Evolutionary conservation across 441 rosid genomes (phyloP).

Genomic region (Omphalea diandra): DNA sequence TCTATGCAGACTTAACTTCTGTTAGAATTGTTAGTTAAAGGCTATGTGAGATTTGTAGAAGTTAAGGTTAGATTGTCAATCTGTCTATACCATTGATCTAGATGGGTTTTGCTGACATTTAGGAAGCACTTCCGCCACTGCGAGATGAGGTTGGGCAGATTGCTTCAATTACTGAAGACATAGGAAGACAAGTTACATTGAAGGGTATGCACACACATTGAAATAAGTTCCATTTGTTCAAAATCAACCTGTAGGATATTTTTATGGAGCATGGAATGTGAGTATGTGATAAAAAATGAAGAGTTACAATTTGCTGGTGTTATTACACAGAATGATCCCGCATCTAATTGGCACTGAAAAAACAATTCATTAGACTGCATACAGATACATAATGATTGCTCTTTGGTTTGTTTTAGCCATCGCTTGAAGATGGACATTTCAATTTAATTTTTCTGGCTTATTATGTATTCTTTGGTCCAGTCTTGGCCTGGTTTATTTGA

Average conservation of each 20-base stretch:
- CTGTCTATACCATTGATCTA: too few species aligned
- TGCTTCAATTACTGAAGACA: too few species aligned
- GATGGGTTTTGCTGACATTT: too few species aligned
- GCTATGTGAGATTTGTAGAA: too few species aligned
- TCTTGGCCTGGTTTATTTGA: constrained; percentile 13
- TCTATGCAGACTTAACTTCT: too few species aligned
- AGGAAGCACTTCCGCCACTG: too few species aligned
- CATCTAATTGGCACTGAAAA: background rate
- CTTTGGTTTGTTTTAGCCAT: background rate
- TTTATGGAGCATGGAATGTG: background rate
- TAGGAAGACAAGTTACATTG: background rate
- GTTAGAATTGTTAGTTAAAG: too few species aligned
- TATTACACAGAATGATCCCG: too few species aligned
- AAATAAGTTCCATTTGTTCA: background rate
- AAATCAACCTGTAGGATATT: background rate
- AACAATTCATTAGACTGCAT: background rate
- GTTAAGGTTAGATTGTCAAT: too few species aligned
- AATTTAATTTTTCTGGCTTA: background rate
- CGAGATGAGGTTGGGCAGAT: too few species aligned
- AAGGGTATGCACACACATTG: background rate
- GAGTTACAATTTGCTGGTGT: background rate
- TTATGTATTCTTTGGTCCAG: constrained; percentile 12
- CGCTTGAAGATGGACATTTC: constrained; percentile 7
- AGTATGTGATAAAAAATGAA: background rate
- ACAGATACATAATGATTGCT: background rate